Base-by-base conservation (phyloP, 2,329 filamentous ascomycete species). In the Diaporthe vaccinii region DNA sequence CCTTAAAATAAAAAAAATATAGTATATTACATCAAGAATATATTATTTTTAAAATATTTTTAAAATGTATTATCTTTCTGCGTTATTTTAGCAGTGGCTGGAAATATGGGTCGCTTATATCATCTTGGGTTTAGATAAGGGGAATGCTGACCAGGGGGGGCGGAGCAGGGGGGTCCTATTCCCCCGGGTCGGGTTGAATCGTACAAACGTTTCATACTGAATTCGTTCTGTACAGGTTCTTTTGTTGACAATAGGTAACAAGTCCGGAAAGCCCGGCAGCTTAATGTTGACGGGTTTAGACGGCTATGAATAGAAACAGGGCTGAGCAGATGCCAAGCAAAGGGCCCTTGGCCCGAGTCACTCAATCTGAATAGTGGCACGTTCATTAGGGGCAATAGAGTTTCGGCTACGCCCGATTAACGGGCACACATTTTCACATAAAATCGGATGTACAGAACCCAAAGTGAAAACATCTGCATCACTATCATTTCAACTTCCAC, bases 301-400 rank as follows among this genome's bases (percentile, higher is more conserved):
- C 31, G 46, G 44, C 62, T 68, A 68, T 25, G 62, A 68, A 68
- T 68, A 68, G 62, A 17, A 67, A 68, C 62, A 36, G 44, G 44
- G 62, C 62, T 68, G 44, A 68, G 62, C 31, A 20, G 28, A 17
- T 34, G 44, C 44, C 44, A 68, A 68, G 62, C 31, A 68, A 68
- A 7, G 12, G 6, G 10, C 22, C 62, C 31, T 1, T 25, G 62
- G 46, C 44, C 44, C 12, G 1, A 34, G 31, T 36, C 31, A 51
- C 44, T 68, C 62, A 36, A 67, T 67, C 44, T 34, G 62, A 67
- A 67, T 67, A 51, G 44, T 51, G 44, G 17, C 61, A 65, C 20
- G 17, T 20, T 65, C 12, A 17, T 65, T 53, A 68, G 62, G 62
- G 62, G 62, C 22, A 53, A 36, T 53, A 68, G 44, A 68, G 44